Evolutionary conservation across 2,329 filamentous ascomycete species (phyloP), one percentile per base, ranked within the genome.

Genomic region (Zopfia rhizophila): DNA sequence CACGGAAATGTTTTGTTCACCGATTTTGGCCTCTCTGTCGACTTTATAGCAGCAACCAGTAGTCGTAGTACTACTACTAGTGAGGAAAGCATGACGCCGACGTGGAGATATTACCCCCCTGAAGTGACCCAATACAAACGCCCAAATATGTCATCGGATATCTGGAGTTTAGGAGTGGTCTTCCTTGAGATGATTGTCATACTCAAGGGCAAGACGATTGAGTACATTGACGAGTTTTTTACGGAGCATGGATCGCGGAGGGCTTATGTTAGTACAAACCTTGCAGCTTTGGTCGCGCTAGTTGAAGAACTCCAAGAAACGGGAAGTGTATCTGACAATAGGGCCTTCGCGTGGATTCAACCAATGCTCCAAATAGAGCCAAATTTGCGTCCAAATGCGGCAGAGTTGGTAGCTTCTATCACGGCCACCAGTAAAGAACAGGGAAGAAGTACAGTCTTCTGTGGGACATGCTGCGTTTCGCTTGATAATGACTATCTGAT

Each of bases 11-110:
- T 56, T n/a, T 43, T 56, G 8, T 18, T 61, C 13, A 55, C 56
- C 5, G 60, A 62, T 45, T 63, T 63, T 39, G 59, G 60, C 7
- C 33, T 43, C 12, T 50, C 58, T 2, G 22, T 32, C 4, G 50
- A 55, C 37, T 60, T 38, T 41, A 38, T 14, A 13, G 44, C 51
- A 3, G 19, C 4, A n/a, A 31, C 37, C 2, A 12, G 27, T 11
- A 52, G 38, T 10, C n/a, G n/a, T n/a, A 56, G 52, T 32, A 54
- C 49, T n/a, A 48, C 54, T 12, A 30, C 37, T 3, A 39, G 49
- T 31, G 47, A 48, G 37, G 44, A 13, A 4, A 48, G 50, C 13
- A 45, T 47, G 41, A 60, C 49, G 2, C 36, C 35, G n/a, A 63
- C 61, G 4, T 47, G 39, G 0, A 46, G 40, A 38, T 60, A 60